Evolutionary conservation across 768 basidiomycete genomes (phyloP).

Genomic region (Steccherinum ochraceum): DNA sequence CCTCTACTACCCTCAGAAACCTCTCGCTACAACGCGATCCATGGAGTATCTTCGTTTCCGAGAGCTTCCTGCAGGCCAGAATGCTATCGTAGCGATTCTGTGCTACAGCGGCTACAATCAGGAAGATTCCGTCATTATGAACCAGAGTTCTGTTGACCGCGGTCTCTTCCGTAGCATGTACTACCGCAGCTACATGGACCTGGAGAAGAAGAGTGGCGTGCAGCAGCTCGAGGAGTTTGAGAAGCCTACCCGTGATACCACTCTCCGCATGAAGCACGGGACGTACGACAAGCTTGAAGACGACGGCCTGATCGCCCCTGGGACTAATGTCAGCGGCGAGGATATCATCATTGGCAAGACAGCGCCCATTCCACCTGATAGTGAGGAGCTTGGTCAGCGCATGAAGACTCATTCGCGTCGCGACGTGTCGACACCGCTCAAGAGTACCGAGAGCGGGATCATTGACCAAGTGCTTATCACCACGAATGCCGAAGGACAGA

Average conservation of each 20-base stretch:
- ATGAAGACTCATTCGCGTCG: constrained; percentile 90
- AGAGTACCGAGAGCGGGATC: constrained; percentile 96
- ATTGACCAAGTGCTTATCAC: constrained; percentile 97
- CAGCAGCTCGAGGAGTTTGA: constrained; percentile 94
- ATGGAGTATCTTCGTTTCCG: constrained; percentile 99
- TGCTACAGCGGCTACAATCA: constrained; percentile 99
- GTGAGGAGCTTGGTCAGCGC: constrained; percentile 94
- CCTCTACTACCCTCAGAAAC: constrained; percentile 98
- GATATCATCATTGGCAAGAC: constrained; percentile 99
- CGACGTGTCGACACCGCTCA: constrained; percentile 95
- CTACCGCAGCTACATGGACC: constrained; percentile 97
- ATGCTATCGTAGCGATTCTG: constrained; percentile 95
- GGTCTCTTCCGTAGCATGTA: constrained; percentile 98
- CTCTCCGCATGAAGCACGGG: constrained; percentile 94
- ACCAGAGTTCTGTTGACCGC: constrained; percentile 96
- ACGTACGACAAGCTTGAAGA: constrained; percentile 98
- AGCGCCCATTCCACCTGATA: constrained; percentile 92
- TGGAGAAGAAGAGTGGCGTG: constrained; percentile 94
- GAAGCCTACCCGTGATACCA: constrained; percentile 89
- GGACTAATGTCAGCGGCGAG: constrained; percentile 90
- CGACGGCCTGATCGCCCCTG: constrained; percentile 93
- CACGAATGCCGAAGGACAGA: constrained; percentile 92
- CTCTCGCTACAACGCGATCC: constrained; percentile 94
- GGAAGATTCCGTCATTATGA: constrained; percentile 99
- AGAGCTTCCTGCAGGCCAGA: constrained; percentile 98